A percentile compares a stretch with the other conserved stretches of the same genome.
Evolutionary conservation across 768 basidiomycete species (phyloP).

Genomic region (Podaxis sp.): DNA sequence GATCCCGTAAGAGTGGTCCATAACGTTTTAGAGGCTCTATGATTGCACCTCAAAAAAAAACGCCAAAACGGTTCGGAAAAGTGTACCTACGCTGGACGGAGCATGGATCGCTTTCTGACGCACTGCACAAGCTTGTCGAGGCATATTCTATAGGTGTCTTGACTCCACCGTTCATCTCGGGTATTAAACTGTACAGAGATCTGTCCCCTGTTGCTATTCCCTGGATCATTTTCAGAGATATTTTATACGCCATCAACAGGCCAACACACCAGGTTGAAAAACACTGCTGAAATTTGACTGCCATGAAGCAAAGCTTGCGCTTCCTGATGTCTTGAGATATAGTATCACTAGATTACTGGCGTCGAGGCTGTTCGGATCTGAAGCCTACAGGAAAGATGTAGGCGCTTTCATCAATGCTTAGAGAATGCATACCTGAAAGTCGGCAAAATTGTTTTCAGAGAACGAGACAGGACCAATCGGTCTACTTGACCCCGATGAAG

Average conservation of each 20-base stretch:
- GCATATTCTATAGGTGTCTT: neutral
- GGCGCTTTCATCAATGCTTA: too few relatives aligned
- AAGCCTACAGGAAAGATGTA: neutral
- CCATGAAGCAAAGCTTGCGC: neutral
- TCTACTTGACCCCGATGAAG: neutral
- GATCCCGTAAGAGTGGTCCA: neutral
- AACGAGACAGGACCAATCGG: neutral
- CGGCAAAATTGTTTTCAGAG: neutral
- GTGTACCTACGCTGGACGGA: neutral
- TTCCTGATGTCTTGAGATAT: neutral
- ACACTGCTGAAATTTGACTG: neutral
- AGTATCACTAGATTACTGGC: neutral
- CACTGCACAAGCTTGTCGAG: neutral
- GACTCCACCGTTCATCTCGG: neutral
- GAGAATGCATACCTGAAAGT: neutral
- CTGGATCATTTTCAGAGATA: neutral
- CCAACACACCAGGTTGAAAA: constrained; percentile 3
- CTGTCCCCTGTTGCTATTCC: neutral
- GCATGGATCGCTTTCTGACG: neutral
- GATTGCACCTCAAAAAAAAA: neutral
- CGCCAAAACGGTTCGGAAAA: neutral
- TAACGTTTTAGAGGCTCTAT: neutral
- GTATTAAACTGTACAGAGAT: constrained; percentile 2
- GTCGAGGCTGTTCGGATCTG: neutral
- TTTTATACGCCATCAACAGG: neutral